Evolutionary conservation across 169 alveolate species (phyloP).

Genomic region (Plasmodium ovale): DNA sequence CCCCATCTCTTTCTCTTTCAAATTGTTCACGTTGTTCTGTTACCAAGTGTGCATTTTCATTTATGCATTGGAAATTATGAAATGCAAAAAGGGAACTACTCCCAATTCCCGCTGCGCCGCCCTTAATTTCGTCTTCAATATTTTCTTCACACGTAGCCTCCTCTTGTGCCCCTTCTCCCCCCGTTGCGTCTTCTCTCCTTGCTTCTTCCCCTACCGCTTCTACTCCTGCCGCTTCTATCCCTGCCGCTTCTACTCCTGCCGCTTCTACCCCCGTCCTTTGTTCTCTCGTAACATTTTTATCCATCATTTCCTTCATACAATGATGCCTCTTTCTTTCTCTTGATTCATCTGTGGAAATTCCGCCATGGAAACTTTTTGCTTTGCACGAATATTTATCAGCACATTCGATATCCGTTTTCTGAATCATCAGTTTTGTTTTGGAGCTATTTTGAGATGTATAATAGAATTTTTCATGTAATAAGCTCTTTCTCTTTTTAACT

Average conservation of each 20-base stretch:
- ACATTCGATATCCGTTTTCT: not conserved
- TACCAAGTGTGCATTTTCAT: not conserved
- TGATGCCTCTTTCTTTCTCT: not conserved
- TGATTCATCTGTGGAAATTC: not conserved
- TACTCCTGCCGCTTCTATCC: too few relatives aligned
- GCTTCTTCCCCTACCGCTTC: not conserved
- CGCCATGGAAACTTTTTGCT: not conserved
- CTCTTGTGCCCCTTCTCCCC: not conserved
- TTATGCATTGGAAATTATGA: not conserved
- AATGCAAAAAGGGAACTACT: too few relatives aligned
- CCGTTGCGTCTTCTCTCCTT: not conserved
- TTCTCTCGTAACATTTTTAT: not conserved
- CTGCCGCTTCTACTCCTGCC: not conserved
- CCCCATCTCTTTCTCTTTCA: too few relatives aligned
- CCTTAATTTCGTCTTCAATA: not conserved
- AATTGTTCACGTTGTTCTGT: too few relatives aligned
- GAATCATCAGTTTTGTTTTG: not conserved
- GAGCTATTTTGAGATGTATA: slow-evolving; percentile 20
- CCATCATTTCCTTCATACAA: not conserved
- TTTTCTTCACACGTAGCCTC: not conserved
- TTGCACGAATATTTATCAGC: not conserved
- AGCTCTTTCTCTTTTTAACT: slow-evolving; percentile 1
- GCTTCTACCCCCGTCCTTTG: not conserved
- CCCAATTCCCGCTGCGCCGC: too few relatives aligned
- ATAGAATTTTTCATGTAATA: slow-evolving; percentile 3